phyloP scores from a whole-genome alignment of 139 green algal genomes.

The Ettlia oleoabundans region DNA sequence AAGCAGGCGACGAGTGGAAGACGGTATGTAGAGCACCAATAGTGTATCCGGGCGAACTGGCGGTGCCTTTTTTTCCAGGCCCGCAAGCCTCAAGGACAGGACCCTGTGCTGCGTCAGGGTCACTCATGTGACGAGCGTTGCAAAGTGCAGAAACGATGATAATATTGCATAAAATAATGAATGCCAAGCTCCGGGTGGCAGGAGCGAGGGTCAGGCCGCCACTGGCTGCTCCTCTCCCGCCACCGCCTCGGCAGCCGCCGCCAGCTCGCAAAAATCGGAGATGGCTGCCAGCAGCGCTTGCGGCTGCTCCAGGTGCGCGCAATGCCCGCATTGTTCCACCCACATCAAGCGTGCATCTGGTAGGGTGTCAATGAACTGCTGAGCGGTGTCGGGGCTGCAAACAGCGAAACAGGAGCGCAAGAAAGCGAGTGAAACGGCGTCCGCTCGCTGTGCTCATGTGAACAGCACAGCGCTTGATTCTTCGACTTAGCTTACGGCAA shows the following conservation, averaged over 20 bases:
- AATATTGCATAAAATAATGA: no score
- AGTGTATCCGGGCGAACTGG: no score
- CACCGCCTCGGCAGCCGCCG: neutral
- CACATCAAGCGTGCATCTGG: conserved; percentile 64
- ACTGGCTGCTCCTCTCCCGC: neutral
- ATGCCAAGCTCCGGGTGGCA: no score
- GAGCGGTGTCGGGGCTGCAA: conserved; percentile 51
- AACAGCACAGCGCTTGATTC: no score
- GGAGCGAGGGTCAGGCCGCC: neutral
- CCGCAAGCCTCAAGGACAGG: no score
- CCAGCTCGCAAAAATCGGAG: conserved; percentile 38
- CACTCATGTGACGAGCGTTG: no score
- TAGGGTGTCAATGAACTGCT: conserved; percentile 64
- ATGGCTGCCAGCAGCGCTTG: conserved; percentile 49
- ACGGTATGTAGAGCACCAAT: no score
- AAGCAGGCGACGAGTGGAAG: no score
- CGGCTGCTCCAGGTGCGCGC: conserved; percentile 86
- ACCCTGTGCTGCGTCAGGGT: no score
- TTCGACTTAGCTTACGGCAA: no score
- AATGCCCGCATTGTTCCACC: conserved; percentile 87
- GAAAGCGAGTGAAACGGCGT: neutral
- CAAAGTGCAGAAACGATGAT: no score
- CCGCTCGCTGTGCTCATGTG: neutral
- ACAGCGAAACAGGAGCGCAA: neutral
- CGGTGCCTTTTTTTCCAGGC: no score